A percentile compares a stretch with the other conserved stretches of the same genome.
Evolutionary conservation across 768 basidiomycete genomes (phyloP).

Genomic region (Tubosaeta sp.): DNA sequence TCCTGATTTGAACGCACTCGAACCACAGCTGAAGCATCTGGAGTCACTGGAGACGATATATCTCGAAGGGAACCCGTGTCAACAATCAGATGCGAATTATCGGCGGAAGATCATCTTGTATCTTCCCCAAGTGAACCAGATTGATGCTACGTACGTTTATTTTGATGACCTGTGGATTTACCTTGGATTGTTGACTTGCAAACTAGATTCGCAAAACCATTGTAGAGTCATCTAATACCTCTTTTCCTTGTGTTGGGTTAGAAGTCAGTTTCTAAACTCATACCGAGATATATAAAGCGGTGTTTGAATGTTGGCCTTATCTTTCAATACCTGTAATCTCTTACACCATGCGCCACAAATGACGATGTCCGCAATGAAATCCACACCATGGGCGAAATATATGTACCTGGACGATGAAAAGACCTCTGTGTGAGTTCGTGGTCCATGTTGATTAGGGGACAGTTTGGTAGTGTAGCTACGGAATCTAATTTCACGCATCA

Average conservation of each 20-base stretch:
- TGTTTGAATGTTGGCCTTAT: too few relatives aligned
- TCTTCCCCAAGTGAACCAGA: conserved; percentile 85
- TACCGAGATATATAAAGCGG: too few relatives aligned
- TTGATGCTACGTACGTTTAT: conserved; percentile 92
- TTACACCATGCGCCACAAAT: too few relatives aligned
- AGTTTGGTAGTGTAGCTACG: too few relatives aligned
- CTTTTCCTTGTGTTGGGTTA: not conserved
- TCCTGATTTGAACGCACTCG: conserved; percentile 61
- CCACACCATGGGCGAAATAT: too few relatives aligned
- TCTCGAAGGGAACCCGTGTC: conserved; percentile 93
- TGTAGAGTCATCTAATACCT: conserved; percentile 72
- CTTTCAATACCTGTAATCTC: too few relatives aligned
- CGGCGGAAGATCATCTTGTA: conserved; percentile 86
- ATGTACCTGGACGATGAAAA: too few relatives aligned
- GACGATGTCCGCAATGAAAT: too few relatives aligned
- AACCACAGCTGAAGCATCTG: conserved; percentile 59
- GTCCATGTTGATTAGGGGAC: too few relatives aligned
- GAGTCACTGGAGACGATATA: conserved; percentile 80
- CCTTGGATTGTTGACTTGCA: conserved; percentile 1
- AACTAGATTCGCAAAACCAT: conserved; percentile 54
- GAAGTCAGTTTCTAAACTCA: too few relatives aligned
- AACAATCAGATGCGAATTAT: conserved; percentile 68
- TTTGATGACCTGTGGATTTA: not conserved
- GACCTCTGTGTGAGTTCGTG: too few relatives aligned
- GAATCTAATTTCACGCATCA: too few relatives aligned